phyloP scores from a whole-genome alignment of 345 rosid genomes.

The Brassica carinata region DNA sequence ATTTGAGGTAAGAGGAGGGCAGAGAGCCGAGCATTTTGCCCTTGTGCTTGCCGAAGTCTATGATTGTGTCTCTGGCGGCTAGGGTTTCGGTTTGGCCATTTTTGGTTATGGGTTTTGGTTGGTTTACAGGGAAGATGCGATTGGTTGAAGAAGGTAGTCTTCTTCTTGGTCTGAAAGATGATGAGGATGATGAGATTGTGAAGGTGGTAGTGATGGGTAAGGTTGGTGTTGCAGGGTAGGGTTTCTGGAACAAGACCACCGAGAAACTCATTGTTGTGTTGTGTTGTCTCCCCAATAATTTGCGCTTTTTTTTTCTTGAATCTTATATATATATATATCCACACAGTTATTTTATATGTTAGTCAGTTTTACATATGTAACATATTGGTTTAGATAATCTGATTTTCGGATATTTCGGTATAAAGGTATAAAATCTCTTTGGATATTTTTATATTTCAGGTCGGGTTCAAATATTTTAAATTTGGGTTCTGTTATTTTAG shows the following conservation, averaged over 20 bases:
- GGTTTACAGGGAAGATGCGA: slow-evolving; percentile 10
- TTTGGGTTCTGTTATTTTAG: too few species aligned
- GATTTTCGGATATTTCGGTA: too few species aligned
- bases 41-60: slow-evolving; percentile 78
- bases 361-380: too few species aligned
- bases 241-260: slow-evolving; percentile 25
- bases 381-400: too few species aligned
- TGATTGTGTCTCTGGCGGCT: slow-evolving; percentile 59
- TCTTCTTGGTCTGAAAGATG: slow-evolving; percentile 44
- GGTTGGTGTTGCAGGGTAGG: slow-evolving; percentile 23
- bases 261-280: slow-evolving; percentile 37
- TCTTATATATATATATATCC: not conserved
- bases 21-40: slow-evolving; percentile 84
- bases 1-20: slow-evolving; percentile 73
- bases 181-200: slow-evolving; percentile 41
- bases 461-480: too few species aligned
- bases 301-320: not conserved
- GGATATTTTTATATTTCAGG: too few species aligned
- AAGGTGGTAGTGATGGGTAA: not conserved
- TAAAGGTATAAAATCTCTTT: too few species aligned
- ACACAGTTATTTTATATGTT: too few species aligned
- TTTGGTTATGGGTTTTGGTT: slow-evolving; percentile 22
- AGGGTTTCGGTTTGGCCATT: slow-evolving; percentile 26
- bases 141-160: slow-evolving; percentile 27
- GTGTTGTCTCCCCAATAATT: slow-evolving; percentile 3